Conservation (phyloP, 2,329 filamentous ascomycete genomes). For the Fusarium nematophilum region DNA sequence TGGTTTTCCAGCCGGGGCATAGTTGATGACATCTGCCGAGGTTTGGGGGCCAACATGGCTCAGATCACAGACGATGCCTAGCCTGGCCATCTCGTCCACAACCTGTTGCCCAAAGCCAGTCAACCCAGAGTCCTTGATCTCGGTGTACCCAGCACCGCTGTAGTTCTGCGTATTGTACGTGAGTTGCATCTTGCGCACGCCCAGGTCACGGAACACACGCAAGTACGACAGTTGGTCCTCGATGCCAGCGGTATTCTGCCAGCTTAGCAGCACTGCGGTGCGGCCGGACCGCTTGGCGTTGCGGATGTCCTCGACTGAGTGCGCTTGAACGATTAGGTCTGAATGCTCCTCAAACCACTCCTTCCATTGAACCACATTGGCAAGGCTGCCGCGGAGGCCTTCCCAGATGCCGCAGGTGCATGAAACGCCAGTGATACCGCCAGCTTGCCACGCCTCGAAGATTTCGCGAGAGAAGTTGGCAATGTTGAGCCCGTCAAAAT, state of each 20-base stretch:
- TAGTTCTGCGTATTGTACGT: conserved; percentile 58
- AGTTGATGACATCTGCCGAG: conserved; percentile 49
- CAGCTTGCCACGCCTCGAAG: conserved; percentile 52
- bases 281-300: conserved; percentile 50
- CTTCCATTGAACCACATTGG: conserved; percentile 55
- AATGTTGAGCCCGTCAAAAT: conserved; percentile 56
- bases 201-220: conserved; percentile 53
- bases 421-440: conserved; percentile 55
- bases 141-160: conserved; percentile 53
- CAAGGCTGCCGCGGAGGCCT: conserved; percentile 51
- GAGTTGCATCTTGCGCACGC: conserved; percentile 56
- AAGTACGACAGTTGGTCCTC: conserved; percentile 53
- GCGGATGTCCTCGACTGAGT: conserved; percentile 51
- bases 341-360: conserved; percentile 55
- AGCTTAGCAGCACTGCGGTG: conserved; percentile 53
- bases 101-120: conserved; percentile 51
- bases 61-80: conserved; percentile 52
- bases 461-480: conserved; percentile 53
- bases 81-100: conserved; percentile 48
- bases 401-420: conserved; percentile 56
- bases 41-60: conserved; percentile 51
- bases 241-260: conserved; percentile 56
- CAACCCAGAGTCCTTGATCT: conserved; percentile 50
- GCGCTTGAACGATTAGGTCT: conserved; percentile 53
- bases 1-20: conserved; percentile 50